Percentiles rank a stretch among this genome's conserved stretches.
These are phyloP conservation scores for Picea sitchensis DNA, from an alignment of 75 land plant species.

Conservation along the genomic window DNA sequence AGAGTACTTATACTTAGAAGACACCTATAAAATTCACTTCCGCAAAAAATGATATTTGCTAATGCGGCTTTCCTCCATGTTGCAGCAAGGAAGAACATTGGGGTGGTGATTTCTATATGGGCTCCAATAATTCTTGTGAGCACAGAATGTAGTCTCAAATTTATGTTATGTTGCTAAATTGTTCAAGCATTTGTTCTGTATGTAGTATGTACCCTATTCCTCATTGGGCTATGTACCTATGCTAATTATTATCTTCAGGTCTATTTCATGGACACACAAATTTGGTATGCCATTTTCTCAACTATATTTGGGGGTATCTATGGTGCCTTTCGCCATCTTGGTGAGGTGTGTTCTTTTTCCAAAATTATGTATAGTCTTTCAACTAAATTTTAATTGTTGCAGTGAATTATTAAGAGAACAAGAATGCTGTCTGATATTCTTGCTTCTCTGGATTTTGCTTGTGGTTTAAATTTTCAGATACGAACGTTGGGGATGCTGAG, in stretches of 20 bases:
- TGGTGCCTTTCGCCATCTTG: conserved; percentile 91
- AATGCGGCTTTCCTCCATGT: neutral
- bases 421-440: neutral
- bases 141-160: neutral
- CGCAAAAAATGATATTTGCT: neutral
- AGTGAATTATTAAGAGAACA: neutral
- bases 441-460: neutral
- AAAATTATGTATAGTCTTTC: neutral
- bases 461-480: conserved; percentile 42
- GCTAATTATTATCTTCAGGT: conserved; percentile 46
- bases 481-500: conserved; percentile 90
- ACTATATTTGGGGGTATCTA: conserved; percentile 86
- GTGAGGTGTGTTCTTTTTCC: conserved; percentile 59
- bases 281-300: conserved; percentile 93
- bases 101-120: conserved; percentile 89
- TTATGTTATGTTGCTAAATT: neutral
- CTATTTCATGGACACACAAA: conserved; percentile 97
- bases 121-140: conserved; percentile 86
- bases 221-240: conserved; percentile 2
- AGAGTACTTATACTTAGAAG: neutral
- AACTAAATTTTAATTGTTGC: neutral
- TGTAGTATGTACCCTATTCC: neutral
- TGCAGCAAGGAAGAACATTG: conserved; percentile 69
- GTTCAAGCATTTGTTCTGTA: neutral
- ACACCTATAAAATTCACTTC: neutral